Base-by-base conservation (phyloP, 306 rosid genomes). In the Medicago arabica region DNA sequence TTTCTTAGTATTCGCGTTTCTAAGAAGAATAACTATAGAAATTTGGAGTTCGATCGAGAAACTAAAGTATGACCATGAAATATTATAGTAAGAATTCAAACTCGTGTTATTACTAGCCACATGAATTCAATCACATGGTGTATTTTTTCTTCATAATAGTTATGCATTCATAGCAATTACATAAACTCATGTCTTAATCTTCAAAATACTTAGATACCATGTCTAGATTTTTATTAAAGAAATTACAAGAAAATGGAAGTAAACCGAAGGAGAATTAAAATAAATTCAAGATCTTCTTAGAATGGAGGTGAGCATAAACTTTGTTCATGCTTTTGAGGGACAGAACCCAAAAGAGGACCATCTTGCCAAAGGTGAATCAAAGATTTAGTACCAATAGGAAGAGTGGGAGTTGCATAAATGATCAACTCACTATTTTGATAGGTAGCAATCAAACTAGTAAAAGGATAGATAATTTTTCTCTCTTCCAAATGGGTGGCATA, bases 361-460 rank as follows among this genome's bases (percentile, higher is more conserved):
- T 79, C 65, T 69, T 91, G 92, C 90, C 97, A 91, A 54, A 87
- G 82, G 73, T 89, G 94, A 23, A 73, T 80, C 67, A 93, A 55
- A 2, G 54, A 58, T 9, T 82, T 34, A 4, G 72, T 72, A 3
- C 47, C 79, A 1, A 3, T 49, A 0, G 86, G 90, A 76, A 88
- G 88, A 17, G 63, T 43, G 74, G 86, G 76, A 0, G 86, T 85
- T 0, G 85, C 94, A 55, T 58, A 89, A 14, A 93, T 82, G 7
- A 81, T 60, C 16, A 90, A 41, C 79, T 86, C 95, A 28, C 18
- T 75, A 68, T 47, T 78, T 74, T 38, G 28, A 70, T 63, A 74
- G 6, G 83, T 75, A 11, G 83, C 88, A 0, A 16, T 4, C 62
- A 87, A 58, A 6, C 41, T 63, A 0, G 83, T 13, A 6, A 44